Evolutionary conservation across 345 rosid species (phyloP), one percentile per base, ranked within the genome.

Genomic region (Angophora floribunda): DNA sequence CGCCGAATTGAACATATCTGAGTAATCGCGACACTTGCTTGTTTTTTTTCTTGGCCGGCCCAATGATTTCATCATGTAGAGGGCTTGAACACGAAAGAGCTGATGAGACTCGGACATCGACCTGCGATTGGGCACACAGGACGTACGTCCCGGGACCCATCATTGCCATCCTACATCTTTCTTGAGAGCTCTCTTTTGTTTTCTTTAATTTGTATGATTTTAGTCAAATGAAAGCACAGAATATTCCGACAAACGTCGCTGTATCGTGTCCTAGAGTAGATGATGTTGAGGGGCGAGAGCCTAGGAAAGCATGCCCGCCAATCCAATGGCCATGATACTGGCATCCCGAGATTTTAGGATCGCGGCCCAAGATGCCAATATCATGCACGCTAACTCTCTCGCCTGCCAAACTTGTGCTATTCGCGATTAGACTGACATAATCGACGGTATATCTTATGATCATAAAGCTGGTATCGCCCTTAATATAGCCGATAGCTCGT

Each of bases 311-410:
- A 65, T 14, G 78, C 6, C 36, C 44, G 78, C 78, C 78, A 65
- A n/a, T 65, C n/a, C 16, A 65, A n/a, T 67, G 6, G 79, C 45
- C 79, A 13, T 2, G 78, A 67, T 67, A 15, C 78, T 16, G 1
- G 15, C 6, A 1, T 67, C 78, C 36, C 3, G 1, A 30, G 78
- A 30, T 30, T n/a, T 19, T 3, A 2, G 19, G 75, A n/a, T 63
- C 1, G 17, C 16, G 19, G 32, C 75, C 75, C n/a, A 63, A n/a
- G 19, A 4, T 1, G 3, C 10, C 1, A 1, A 41, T 70, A 9
- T 4, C 1, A 0, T 1, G 13, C 13, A 1, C 12, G 0, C 7
- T 0, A 5, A 32, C 21, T 15, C 79, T 2, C 41, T 32, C 7
- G 4, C 44, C 7, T 0, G 6, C 79, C 24, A 32, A 32, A 30